Conservation (phyloP, 306 rosid species). For the Notholithocarpus densiflorus region DNA sequence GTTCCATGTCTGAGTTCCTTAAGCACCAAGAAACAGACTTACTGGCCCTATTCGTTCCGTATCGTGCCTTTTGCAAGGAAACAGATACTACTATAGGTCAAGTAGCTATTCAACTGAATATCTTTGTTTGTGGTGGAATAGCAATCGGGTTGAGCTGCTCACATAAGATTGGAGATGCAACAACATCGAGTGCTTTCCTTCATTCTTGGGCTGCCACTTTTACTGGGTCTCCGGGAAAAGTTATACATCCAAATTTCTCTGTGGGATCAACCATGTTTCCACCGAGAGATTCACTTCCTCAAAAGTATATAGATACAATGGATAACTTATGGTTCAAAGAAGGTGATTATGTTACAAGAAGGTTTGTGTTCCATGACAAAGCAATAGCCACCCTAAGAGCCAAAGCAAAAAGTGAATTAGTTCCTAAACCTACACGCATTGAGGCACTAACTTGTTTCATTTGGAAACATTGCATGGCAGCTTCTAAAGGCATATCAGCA, state of each 20-base stretch:
- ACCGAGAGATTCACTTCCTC: constrained; percentile 23
- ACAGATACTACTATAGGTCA: constrained; percentile 19
- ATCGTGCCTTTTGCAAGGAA: constrained; percentile 28
- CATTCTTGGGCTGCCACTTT: constrained; percentile 38
- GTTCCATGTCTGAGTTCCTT: constrained; percentile 34
- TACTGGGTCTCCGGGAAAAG: constrained; percentile 6
- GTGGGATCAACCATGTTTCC: constrained; percentile 32
- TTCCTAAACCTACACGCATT: constrained; percentile 34
- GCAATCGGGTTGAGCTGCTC: too few relatives aligned
- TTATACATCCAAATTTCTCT: constrained; percentile 26
- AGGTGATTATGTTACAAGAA: constrained; percentile 27
- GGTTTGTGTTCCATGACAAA: constrained; percentile 34
- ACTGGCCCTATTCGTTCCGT: constrained; percentile 35
- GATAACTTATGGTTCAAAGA: constrained; percentile 26
- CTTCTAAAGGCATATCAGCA: constrained; percentile 8
- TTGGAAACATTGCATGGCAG: constrained; percentile 38
- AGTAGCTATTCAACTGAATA: constrained; percentile 38
- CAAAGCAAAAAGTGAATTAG: constrained; percentile 17
- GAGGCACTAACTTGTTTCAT: constrained; percentile 40
- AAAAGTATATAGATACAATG: background rate
- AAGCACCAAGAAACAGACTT: constrained; percentile 27
- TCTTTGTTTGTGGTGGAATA: constrained; percentile 51
- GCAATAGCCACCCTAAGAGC: constrained; percentile 27
- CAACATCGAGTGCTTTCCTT: constrained; percentile 24
- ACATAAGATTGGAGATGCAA: constrained; percentile 45